phyloP scores from a whole-genome alignment of 139 green algal genomes.

The Micractinium sp. region DNA sequence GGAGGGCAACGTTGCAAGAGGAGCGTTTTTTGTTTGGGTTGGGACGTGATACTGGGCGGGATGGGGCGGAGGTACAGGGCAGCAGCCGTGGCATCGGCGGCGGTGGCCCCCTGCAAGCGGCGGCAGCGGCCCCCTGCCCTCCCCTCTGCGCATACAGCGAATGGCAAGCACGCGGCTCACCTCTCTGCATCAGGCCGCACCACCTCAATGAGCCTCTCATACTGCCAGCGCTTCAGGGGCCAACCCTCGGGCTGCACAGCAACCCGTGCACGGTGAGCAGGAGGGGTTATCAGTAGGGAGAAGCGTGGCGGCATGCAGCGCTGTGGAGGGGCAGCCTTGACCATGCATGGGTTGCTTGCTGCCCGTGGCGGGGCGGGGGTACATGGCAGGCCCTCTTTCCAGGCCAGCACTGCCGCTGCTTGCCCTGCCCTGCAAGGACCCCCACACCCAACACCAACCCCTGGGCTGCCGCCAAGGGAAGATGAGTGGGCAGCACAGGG shows the following conservation, averaged over 20 bases:
- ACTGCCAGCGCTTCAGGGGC: conserved; percentile 14
- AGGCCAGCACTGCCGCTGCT: background rate
- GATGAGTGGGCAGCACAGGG: background rate
- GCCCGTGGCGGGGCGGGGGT: too few species aligned
- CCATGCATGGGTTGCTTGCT: too few species aligned
- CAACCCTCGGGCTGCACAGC: conserved; percentile 27
- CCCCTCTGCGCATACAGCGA: too few species aligned
- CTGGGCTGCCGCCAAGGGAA: background rate
- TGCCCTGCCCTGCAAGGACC: too few species aligned
- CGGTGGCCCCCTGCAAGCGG: background rate
- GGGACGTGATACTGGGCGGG: background rate
- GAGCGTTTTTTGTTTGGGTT: background rate
- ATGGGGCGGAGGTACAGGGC: background rate
- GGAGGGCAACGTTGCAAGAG: background rate
- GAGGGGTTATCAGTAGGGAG: too few species aligned
- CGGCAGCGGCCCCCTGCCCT: too few species aligned
- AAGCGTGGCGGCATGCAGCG: background rate
- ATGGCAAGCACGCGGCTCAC: background rate
- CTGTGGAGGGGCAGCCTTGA: background rate
- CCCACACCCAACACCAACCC: too few species aligned
- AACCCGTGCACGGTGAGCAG: background rate
- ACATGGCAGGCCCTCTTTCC: background rate
- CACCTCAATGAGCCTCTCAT: conserved; percentile 25
- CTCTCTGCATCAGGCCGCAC: conserved; percentile 13
- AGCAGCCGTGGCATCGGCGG: background rate